Base-by-base conservation (phyloP, 1,284 basidiomycete species). In the Leccinum colubrinum region DNA sequence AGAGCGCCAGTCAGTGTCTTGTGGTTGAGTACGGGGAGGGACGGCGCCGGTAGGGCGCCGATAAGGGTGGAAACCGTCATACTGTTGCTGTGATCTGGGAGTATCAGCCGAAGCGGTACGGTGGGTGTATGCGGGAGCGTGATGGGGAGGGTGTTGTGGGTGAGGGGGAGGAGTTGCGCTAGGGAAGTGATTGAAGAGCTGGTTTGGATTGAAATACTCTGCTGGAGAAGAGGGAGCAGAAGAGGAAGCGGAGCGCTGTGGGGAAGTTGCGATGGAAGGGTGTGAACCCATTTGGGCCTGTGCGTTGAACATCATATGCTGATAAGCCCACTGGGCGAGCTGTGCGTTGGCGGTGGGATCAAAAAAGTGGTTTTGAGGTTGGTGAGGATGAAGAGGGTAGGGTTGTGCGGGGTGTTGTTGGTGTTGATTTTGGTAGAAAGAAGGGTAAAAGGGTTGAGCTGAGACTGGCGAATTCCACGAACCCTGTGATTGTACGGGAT, bases 271-370 rank as follows among this genome's bases (percentile, higher is more conserved):
- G 51, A 77, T 69, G 43, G 64, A 67, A 35, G 73, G 62, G 55
- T 74, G 72, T 33, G 79, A 74, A 37, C 81, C 81, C 63, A 81
- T 76, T 63, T 80, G 80, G 62, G 79, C 74, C 67, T 67, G 74
- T 57, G 66, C 68, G 61, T 77, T 74, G 79, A 84, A 88, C 83
- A 91, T 86, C 90, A 92, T 91, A 68, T 91, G 90, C 75, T 92
- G 90, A 78, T 93, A 93, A 37, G 90, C 88, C 91, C 90, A 93
- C 74, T 90, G 88, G 6, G 88, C 86, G 65, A 91, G 82, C 73
- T 91, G 89, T 30, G 86, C 87, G 70, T 90, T 91, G 56, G 86
- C 79, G 1, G 74, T 30, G 17, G 86, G 88, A 74, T 91, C 89
- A 70, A 87, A 90, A 73, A 85, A 90, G 14, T 80, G 81, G 59